Evolutionary conservation across 371 early-diverging fungal species (phyloP).

Genomic region (Apophysomyces variabilis): DNA sequence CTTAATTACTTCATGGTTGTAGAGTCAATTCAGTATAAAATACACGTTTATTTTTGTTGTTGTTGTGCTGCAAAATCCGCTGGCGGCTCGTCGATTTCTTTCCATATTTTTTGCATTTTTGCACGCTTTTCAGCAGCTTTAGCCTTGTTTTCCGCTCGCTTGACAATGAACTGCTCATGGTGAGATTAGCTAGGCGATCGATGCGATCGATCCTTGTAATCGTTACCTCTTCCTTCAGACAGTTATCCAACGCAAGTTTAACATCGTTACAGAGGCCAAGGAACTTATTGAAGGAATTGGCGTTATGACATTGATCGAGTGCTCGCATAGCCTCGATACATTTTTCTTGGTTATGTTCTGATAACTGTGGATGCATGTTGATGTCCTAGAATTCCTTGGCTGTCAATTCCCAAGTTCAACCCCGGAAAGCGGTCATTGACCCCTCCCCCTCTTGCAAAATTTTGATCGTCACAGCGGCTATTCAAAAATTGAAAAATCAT

Average conservation of each 20-base stretch:
- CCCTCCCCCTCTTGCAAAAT: constrained; percentile 1
- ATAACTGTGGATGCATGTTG: constrained; percentile 53
- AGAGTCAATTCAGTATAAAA: neutral
- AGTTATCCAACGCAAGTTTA: constrained; percentile 42
- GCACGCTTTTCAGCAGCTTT: constrained; percentile 43
- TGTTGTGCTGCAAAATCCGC: constrained; percentile 17
- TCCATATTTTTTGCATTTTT: constrained; percentile 48
- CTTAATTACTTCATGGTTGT: constrained; percentile 21
- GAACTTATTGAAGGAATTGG: constrained; percentile 50
- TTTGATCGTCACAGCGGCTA: neutral
- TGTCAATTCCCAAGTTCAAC: no score
- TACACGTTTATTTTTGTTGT: neutral
- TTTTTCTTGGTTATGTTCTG: constrained; percentile 47
- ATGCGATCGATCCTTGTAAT: neutral
- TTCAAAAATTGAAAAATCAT: neutral
- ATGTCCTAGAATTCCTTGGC: no score
- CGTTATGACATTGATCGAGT: constrained; percentile 47
- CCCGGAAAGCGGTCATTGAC: neutral
- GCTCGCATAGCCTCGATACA: constrained; percentile 50
- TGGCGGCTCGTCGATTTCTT: constrained; percentile 54
- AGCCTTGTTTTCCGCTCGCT: constrained; percentile 44
- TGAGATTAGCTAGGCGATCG: neutral
- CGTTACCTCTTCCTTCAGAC: constrained; percentile 48
- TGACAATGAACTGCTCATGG: constrained; percentile 35
- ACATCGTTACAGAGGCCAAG: constrained; percentile 48